Conservation (phyloP, 495 filamentous ascomycete genomes). For the Tuber brumale region DNA sequence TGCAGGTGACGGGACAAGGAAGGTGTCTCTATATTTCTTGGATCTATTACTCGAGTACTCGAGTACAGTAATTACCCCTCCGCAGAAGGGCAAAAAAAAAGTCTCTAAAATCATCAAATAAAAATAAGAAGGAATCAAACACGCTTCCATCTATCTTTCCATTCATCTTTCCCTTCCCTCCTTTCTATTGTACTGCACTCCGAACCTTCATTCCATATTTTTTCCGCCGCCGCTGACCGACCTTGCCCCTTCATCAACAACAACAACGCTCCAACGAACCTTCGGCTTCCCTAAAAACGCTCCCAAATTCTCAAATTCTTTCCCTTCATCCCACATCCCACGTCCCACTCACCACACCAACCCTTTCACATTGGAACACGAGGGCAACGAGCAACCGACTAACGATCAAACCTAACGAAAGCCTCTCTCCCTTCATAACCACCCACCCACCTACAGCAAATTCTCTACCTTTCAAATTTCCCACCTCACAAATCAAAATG, state of each 20-base stretch:
- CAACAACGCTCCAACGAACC: not conserved
- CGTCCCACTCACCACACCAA: not conserved
- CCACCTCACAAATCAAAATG: slow-evolving; percentile 25
- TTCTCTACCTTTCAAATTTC: slow-evolving; percentile 5
- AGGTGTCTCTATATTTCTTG: not conserved
- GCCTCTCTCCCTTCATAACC: slow-evolving; percentile 22
- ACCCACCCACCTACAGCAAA: slow-evolving; percentile 4
- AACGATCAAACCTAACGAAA: slow-evolving; percentile 17
- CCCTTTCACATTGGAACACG: slow-evolving; percentile 22
- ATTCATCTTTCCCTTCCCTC: not conserved
- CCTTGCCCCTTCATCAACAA: not conserved
- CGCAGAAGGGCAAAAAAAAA: not conserved
- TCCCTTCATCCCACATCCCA: not conserved
- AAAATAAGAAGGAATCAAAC: slow-evolving; percentile 1
- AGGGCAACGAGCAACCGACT: slow-evolving; percentile 6
- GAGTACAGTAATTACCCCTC: not conserved
- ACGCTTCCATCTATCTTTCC: not conserved
- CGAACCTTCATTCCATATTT: not conserved
- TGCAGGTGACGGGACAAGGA: not conserved
- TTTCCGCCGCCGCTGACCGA: not conserved
- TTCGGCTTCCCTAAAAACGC: not conserved
- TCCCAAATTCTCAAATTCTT: not conserved
- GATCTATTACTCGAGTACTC: no score
- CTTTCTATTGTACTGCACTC: not conserved
- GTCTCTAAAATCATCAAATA: not conserved